Base-by-base conservation (phyloP, 345 rosid genomes). In the Populus davidiana region DNA sequence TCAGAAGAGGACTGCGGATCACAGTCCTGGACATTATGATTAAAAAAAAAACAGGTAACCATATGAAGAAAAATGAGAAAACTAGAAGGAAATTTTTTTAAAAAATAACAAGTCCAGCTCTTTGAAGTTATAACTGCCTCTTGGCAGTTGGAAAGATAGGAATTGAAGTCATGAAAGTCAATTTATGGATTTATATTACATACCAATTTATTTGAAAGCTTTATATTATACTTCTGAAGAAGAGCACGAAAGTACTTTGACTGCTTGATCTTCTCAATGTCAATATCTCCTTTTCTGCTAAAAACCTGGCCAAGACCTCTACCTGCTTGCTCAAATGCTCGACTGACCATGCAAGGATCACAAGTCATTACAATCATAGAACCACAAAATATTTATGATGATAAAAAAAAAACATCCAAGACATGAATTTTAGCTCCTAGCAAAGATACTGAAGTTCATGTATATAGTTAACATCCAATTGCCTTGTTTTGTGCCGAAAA, bases 241-340 rank as follows among this genome's bases (percentile, higher is more conserved):
- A 83, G 88, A 73, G 86, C 77, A 38, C 25, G 77, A 39, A 93
- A 92, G 82, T 86, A 80, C 41, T 89, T 89, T 23, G 99, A 93
- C 77, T 90, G 88, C 83, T 84, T 92, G 38, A 96, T 83, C 85
- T 86, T 90, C 49, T 87, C 96, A 71, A 88, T 61, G 72, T 91
- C 87, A 79, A 92, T 79, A 7, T 79, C 84, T 63, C 80, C 73
- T 79, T 83, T 86, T 78, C 71, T 85, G 79, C 86, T 70, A 86
- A 93, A 92, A 70, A 88, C 80, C 71, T 77, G 33, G 29, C 91
- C 94, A 64, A 92, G 85, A 78, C 84, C 86, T 79, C 80, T 85
- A n/a, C 89, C 86, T 78, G 92, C 94, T 78, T 83, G 90, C 29
- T 96, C 93, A 83, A 93, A 91, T 63, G 94, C 98, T 77, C 84